These are phyloP conservation scores for Trichoderma virens DNA, from an alignment of 495 filamentous ascomycete species.

Conservation along the genomic window DNA sequence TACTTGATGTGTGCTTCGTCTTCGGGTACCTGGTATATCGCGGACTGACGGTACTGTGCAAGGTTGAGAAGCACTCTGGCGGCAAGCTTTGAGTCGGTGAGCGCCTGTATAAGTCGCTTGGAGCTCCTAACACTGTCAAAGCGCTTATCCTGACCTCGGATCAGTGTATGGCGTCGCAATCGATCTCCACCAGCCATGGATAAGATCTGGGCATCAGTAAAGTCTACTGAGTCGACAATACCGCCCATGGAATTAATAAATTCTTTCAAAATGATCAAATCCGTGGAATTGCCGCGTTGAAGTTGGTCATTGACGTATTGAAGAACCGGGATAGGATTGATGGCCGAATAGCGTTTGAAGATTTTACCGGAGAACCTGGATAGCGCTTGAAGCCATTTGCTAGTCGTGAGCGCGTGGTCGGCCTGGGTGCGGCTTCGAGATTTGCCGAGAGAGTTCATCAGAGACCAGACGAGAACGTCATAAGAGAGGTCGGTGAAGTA, in stretches of 20 bases:
- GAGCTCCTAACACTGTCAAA: conserved; percentile 56
- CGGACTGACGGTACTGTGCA: conserved; percentile 77
- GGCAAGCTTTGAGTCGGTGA: conserved; percentile 64
- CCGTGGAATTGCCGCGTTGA: conserved; percentile 67
- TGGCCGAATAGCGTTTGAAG: conserved; percentile 70
- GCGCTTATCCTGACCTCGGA: conserved; percentile 69
- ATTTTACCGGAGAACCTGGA: conserved; percentile 80
- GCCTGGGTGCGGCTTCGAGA: conserved; percentile 71
- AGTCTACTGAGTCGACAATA: conserved; percentile 72
- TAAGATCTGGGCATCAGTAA: conserved; percentile 77
- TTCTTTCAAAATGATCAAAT: conserved; percentile 82
- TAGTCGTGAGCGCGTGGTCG: conserved; percentile 73
- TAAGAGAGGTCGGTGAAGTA: conserved; percentile 91
- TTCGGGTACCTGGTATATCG: conserved; percentile 61
- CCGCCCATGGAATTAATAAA: conserved; percentile 87
- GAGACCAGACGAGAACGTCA: conserved; percentile 82
- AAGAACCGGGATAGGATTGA: conserved; percentile 79
- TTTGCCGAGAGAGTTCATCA: conserved; percentile 72
- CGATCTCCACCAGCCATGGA: conserved; percentile 80
- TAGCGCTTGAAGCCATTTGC: conserved; percentile 79
- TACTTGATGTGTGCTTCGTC: conserved; percentile 69
- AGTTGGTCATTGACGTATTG: conserved; percentile 85
- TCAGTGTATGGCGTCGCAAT: conserved; percentile 69
- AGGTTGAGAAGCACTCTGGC: conserved; percentile 79
- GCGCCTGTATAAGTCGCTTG: conserved; percentile 65